A percentile compares a stretch with the other conserved stretches of the same genome.
These are phyloP conservation scores for Cordyceps pruinosa DNA, from an alignment of 2,329 filamentous ascomycete species.

Conservation along the genomic window DNA sequence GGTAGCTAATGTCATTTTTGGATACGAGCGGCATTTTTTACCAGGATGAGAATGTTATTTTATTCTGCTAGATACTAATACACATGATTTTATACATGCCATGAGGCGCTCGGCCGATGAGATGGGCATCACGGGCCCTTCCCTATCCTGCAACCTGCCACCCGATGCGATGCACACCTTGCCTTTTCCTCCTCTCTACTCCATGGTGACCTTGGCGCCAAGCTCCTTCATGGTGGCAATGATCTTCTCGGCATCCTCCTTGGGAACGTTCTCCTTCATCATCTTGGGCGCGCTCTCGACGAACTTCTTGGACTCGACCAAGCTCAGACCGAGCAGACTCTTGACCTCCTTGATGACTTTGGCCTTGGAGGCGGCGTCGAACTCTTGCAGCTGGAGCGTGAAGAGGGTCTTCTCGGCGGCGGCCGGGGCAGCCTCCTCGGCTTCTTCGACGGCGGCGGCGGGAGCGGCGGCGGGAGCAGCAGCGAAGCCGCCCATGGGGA, in stretches of 20 bases:
- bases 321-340: conserved; percentile 82
- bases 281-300: conserved; percentile 96
- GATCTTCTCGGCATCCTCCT: conserved; percentile 99
- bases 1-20: neutral
- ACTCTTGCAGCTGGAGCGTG: conserved; percentile 86
- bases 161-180: conserved; percentile 10
- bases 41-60: conserved; percentile 2
- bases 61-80: conserved; percentile 23
- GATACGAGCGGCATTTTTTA: neutral
- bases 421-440: conserved; percentile 79
- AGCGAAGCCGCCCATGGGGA: conserved; percentile 88
- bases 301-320: conserved; percentile 99
- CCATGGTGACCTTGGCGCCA: conserved; percentile 83
- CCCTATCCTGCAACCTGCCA: conserved; percentile 5
- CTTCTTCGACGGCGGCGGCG: conserved; percentile 64
- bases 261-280: conserved; percentile 98
- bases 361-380: conserved; percentile 84
- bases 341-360: conserved; percentile 99
- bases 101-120: conserved; percentile 11
- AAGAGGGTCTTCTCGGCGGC: conserved; percentile 97
- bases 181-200: conserved; percentile 57
- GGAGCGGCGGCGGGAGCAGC: conserved; percentile 57
- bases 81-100: conserved; percentile 22
- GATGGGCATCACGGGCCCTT: neutral
- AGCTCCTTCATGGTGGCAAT: conserved; percentile 89